Base-by-base conservation (phyloP, 805 yeast genomes). In the Zygotorulaspora sp. region DNA sequence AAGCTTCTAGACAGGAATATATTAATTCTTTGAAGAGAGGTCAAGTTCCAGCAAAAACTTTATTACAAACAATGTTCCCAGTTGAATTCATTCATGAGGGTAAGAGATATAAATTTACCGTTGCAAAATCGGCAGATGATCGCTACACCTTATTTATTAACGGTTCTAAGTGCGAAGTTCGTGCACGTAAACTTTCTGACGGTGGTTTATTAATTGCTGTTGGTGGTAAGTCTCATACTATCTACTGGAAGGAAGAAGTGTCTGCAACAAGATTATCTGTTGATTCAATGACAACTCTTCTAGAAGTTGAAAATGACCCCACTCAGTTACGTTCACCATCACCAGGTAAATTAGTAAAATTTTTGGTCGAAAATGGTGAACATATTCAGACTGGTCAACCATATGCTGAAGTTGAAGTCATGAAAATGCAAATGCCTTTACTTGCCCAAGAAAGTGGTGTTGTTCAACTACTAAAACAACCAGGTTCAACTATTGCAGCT, bases 371-470 rank as follows among this genome's bases (percentile, higher is more conserved):
- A 59, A 83, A 81, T 53, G 98, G 98, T 50, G 98, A 90, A 48
- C 97, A 90, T 57, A 76, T 92, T 53, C 67, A 65, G 36, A 79
- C 92, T 43, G 97, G 97, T 44, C 95, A 90, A 67, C 80, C 97
- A 31, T 94, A 78, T 58, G 98, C 98, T 28, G 98, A 92, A 69
- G 96, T 92, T 41, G 99, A 92, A 69, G 98, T 92, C 50, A 92
- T 92, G 99, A 92, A 92, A 67, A 92, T 92, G 98, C 88, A 89
- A 66, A 92, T 92, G 97, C 97, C 98, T 35, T 74, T 92, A 55
- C 70, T 89, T 57, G 90, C 97, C 14, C 86, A 80, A 63, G 98
- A 90, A 63, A 83, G 84, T 55, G 99, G 99, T 74, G 71, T 75
- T 41, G 85, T 89, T 37, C 97, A 90, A 68, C 70, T 88, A 29